A percentile compares a stretch with the other conserved stretches of the same genome.
These are phyloP conservation scores for Nakataea oryzae DNA, from an alignment of 2,329 filamentous ascomycete species.

Conservation along the genomic window DNA sequence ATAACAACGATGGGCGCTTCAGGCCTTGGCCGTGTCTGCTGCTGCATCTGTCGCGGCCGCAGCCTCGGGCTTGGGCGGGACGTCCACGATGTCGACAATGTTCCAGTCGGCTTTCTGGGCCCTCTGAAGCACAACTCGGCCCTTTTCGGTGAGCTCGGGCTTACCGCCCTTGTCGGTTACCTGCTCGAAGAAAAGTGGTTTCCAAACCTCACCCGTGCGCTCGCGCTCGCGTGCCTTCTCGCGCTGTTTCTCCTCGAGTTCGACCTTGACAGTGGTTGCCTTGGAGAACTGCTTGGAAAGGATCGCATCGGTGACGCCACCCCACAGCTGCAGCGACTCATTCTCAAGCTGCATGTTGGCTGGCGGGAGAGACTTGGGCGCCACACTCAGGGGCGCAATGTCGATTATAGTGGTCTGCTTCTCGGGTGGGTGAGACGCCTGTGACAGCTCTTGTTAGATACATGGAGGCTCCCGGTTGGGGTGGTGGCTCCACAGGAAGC, in stretches of 20 bases:
- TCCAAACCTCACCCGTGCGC: slow-evolving; percentile 57
- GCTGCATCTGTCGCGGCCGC: not conserved
- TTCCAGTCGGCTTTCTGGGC: slow-evolving; percentile 43
- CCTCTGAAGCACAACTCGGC: slow-evolving; percentile 35
- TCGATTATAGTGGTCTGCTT: slow-evolving; percentile 74
- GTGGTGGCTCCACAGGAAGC: not conserved
- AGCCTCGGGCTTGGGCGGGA: not conserved
- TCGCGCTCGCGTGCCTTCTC: slow-evolving; percentile 75
- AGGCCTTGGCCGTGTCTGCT: not conserved
- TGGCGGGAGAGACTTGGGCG: slow-evolving; percentile 71
- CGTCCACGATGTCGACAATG: slow-evolving; percentile 16
- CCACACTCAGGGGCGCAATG: slow-evolving; percentile 70
- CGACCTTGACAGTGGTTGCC: slow-evolving; percentile 79
- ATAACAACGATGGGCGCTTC: not conserved
- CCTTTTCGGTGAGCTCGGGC: slow-evolving; percentile 44
- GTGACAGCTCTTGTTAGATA: slow-evolving; percentile 6
- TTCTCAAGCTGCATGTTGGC: slow-evolving; percentile 71
- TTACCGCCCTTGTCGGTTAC: slow-evolving; percentile 43
- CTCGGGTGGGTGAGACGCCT: slow-evolving; percentile 39
- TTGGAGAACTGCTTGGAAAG: slow-evolving; percentile 69
- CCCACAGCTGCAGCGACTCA: slow-evolving; percentile 84
- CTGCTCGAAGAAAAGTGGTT: slow-evolving; percentile 78
- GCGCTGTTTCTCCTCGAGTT: slow-evolving; percentile 83
- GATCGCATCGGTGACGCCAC: slow-evolving; percentile 79
- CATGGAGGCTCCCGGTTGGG: not conserved